These are phyloP conservation scores for Cryptococcus hybrid DNA, from an alignment of 1,284 basidiomycete species.

Conservation along the genomic window DNA sequence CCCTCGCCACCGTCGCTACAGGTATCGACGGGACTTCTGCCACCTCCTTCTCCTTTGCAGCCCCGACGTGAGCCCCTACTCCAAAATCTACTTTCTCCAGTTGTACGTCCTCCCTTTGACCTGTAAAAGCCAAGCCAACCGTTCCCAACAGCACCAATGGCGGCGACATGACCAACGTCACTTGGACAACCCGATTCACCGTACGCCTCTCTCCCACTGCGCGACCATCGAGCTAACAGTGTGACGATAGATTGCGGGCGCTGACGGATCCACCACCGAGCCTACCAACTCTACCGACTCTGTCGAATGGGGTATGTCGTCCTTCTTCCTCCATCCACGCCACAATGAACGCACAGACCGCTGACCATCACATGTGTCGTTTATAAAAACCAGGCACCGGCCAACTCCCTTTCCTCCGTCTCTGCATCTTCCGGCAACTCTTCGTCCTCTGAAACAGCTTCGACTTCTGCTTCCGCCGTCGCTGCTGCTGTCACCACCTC, in stretches of 20 bases:
- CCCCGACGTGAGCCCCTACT: slow-evolving; percentile 47
- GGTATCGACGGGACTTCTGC: slow-evolving; percentile 42
- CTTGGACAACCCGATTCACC: slow-evolving; percentile 51
- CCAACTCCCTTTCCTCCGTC: no score
- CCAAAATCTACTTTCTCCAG: slow-evolving; percentile 52
- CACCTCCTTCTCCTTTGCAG: slow-evolving; percentile 22
- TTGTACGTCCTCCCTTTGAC: slow-evolving; percentile 23
- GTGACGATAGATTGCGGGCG: slow-evolving; percentile 35
- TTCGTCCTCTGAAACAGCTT: background rate
- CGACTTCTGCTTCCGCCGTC: background rate
- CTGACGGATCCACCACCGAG: slow-evolving; percentile 36
- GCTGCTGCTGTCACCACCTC: background rate
- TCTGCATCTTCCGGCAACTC: slow-evolving; percentile 5
- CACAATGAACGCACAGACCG: no score
- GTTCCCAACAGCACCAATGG: slow-evolving; percentile 23
- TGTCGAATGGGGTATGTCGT: no score
- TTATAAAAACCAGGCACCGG: no score
- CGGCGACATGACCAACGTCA: slow-evolving; percentile 26
- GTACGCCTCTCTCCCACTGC: slow-evolving; percentile 16
- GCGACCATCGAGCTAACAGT: background rate
- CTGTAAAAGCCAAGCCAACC: background rate
- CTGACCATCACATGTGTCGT: no score
- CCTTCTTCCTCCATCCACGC: no score
- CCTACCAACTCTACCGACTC: slow-evolving; percentile 22
- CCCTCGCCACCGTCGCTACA: slow-evolving; percentile 26